phyloP scores from a whole-genome alignment of 495 filamentous ascomycete species.

The Alectoria sarmentosa region DNA sequence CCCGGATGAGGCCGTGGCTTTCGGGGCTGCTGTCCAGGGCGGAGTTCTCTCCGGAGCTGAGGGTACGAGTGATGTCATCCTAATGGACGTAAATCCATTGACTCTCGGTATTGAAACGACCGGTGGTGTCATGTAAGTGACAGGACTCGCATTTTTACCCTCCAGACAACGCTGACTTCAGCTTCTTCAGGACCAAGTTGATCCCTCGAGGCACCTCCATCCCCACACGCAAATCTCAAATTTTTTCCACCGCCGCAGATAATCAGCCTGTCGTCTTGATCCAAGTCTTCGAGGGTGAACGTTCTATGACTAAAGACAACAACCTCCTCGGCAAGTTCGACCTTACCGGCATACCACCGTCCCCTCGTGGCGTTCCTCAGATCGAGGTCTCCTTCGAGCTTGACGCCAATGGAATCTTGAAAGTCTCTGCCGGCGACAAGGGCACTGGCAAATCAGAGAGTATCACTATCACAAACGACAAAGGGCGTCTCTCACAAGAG shows the following conservation, averaged over 20 bases:
- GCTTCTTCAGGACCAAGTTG: conserved; percentile 57
- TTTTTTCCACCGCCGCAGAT: conserved; percentile 96
- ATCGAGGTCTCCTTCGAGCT: conserved; percentile 98
- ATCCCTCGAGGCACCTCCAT: conserved; percentile 94
- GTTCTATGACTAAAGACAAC: conserved; percentile 94
- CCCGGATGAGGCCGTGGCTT: conserved; percentile 96
- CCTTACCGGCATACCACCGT: conserved; percentile 88
- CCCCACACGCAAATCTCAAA: conserved; percentile 93
- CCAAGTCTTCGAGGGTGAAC: conserved; percentile 96
- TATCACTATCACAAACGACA: conserved; percentile 98
- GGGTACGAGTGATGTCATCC: conserved; percentile 68
- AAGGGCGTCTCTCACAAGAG: conserved; percentile 90
- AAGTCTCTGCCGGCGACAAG: conserved; percentile 93
- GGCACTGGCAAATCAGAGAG: conserved; percentile 93
- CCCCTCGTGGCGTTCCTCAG: conserved; percentile 92
- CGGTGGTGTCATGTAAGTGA: conserved; percentile 74
- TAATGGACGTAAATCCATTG: conserved; percentile 97
- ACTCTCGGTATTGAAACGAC: conserved; percentile 98
- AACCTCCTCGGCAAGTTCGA: conserved; percentile 97
- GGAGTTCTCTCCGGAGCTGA: conserved; percentile 88
- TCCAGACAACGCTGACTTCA: background rate
- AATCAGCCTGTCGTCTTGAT: conserved; percentile 97
- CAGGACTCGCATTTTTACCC: background rate
- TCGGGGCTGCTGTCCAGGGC: conserved; percentile 94
- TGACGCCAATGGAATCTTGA: conserved; percentile 96